Percentiles rank a stretch among this genome's conserved stretches.
phyloP scores from a whole-genome alignment of 305 asterid species.

The Fraxinus greggii region DNA sequence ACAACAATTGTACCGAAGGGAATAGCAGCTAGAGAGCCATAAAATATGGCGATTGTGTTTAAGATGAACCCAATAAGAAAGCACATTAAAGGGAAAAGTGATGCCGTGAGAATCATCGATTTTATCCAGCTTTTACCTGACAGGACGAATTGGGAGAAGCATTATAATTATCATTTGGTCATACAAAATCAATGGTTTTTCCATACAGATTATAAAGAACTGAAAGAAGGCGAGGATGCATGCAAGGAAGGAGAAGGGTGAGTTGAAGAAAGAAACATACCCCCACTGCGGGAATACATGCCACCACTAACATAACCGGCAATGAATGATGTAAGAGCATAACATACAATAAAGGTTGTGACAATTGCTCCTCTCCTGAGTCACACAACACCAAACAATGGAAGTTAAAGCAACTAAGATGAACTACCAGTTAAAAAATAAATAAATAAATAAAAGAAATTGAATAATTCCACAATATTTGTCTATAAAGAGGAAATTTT shows the following conservation, averaged over 20 bases:
- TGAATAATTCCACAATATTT: neutral
- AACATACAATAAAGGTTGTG: conserved; percentile 66
- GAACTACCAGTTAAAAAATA: neutral
- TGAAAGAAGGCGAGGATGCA: neutral
- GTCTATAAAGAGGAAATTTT: neutral
- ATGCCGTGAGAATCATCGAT: conserved; percentile 69
- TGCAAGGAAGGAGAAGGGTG: conserved; percentile 13
- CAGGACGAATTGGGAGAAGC: conserved; percentile 16
- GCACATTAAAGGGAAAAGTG: conserved; percentile 66
- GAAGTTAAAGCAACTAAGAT: conserved; percentile 19
- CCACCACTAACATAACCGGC: conserved; percentile 81
- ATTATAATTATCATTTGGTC: conserved; percentile 10
- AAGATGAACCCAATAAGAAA: conserved; percentile 57
- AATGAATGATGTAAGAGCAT: conserved; percentile 72
- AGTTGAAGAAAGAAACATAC: conserved; percentile 37
- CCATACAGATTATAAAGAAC: neutral
- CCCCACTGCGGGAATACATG: conserved; percentile 73
- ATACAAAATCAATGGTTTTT: neutral
- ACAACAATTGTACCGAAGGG: conserved; percentile 67
- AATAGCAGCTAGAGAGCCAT: conserved; percentile 64
- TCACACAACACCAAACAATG: conserved; percentile 24
- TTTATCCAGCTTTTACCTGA: conserved; percentile 68
- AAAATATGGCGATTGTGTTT: conserved; percentile 59
- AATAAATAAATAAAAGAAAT: neutral
- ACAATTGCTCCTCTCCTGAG: conserved; percentile 81